Evolutionary conservation across 1,139 yeast species (phyloP), one percentile per base, ranked within the genome.

Genomic region (Eremothecium coryli): DNA sequence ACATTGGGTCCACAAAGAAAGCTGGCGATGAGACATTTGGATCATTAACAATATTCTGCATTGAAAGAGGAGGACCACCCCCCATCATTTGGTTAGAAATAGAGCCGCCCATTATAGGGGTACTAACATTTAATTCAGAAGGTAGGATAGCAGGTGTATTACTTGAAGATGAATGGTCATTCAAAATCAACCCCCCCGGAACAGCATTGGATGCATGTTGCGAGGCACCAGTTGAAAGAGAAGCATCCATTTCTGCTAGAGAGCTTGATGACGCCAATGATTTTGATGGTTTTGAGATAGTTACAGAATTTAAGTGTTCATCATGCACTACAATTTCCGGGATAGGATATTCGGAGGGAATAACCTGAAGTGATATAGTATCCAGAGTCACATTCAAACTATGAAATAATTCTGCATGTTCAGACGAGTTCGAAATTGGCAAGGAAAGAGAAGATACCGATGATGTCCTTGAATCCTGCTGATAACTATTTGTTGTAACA

Each of bases 1-100:
- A 31, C 17, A 39, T 32, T n/a, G 39, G 36, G 31, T 44, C 43
- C 46, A 47, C 41, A 28, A 43, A 46, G 27, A 39, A 39, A 6
- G 37, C 32, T 6, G 30, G 30, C 20, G 22, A 15, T 17, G 13
- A 20, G 5, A n/a, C 22, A 7, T 14, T 14, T 4, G 4, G 12
- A 4, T 27, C 30, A 3, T 18, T 15, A 6, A 11, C 15, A n/a
- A n/a, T n/a, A 15, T 27, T 27, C 4, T 27, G 30, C 10, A 27
- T 20, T 4, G 30, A 27, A 9, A 27, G n/a, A 16, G 23, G 14
- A 4, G 30, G 14, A 10, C 22, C 11, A 3, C 30, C 30, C 10
- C 16, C n/a, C 22, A 32, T 31, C 29, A 27, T 11, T 6, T 27
- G 30, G 18, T 18, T 18, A 16, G 32, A 26, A 10, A 23, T 26